Conservation (phyloP, 2,329 filamentous ascomycete genomes). For the Trichoderma atroviride region DNA sequence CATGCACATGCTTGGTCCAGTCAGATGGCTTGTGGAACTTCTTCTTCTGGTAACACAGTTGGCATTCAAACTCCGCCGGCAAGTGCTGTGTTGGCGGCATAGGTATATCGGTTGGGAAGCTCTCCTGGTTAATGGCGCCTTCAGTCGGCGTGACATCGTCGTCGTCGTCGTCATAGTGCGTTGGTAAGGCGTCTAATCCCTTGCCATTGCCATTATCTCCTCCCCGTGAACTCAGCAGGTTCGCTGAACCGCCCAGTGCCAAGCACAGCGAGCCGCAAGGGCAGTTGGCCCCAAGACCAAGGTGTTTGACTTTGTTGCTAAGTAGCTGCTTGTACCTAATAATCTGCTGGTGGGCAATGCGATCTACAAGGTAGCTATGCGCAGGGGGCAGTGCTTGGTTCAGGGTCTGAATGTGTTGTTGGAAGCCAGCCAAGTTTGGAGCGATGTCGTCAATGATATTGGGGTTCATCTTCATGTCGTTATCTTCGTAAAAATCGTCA, state of each 20-base stretch:
- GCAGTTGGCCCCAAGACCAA: slow-evolving; percentile 64
- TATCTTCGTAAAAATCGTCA: slow-evolving; percentile 57
- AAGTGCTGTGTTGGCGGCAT: slow-evolving; percentile 75
- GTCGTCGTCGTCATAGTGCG: slow-evolving; percentile 57
- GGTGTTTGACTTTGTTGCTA: slow-evolving; percentile 70
- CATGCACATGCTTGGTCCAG: slow-evolving; percentile 95
- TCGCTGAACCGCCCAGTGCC: slow-evolving; percentile 66
- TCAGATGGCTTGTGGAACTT: slow-evolving; percentile 89
- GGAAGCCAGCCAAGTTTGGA: slow-evolving; percentile 76
- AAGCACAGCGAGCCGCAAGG: slow-evolving; percentile 64
- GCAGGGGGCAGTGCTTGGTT: slow-evolving; percentile 68
- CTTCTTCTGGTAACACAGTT: slow-evolving; percentile 82
- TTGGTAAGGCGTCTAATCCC: slow-evolving; percentile 58
- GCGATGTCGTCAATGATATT: slow-evolving; percentile 68
- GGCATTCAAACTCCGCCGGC: slow-evolving; percentile 88
- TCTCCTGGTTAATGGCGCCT: slow-evolving; percentile 68
- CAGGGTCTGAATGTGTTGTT: slow-evolving; percentile 69
- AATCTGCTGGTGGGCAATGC: slow-evolving; percentile 80
- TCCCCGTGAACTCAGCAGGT: slow-evolving; percentile 62
- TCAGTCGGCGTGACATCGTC: slow-evolving; percentile 71
- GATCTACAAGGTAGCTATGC: slow-evolving; percentile 69
- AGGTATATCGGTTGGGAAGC: slow-evolving; percentile 79
- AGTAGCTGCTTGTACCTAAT: slow-evolving; percentile 78
- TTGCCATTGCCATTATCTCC: slow-evolving; percentile 7
- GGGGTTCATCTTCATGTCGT: slow-evolving; percentile 63